Percentiles rank a stretch among this genome's conserved stretches.
These are phyloP conservation scores for Calendula officinalis DNA, from an alignment of 129 eudicot species.

Conservation along the genomic window DNA sequence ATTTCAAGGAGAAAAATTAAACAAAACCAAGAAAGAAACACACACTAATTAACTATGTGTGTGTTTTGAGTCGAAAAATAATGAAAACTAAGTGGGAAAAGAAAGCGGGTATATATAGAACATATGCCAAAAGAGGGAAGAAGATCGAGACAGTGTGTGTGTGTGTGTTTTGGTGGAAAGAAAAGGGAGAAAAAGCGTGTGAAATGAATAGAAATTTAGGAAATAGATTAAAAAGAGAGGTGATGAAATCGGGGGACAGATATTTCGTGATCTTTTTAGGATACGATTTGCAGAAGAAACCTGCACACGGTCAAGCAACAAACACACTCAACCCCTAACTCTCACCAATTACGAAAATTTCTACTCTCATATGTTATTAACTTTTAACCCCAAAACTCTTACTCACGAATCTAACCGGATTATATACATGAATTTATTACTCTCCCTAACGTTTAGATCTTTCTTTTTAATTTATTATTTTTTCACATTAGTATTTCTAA, in stretches of 20 bases:
- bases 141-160: conserved; percentile 1
- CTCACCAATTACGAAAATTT: no score
- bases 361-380: no score
- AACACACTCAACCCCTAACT: no score
- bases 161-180: conserved; percentile 17
- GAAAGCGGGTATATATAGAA: background rate
- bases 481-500: no score
- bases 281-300: conserved; percentile 37
- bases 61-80: background rate
- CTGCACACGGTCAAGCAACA: conserved; percentile 28
- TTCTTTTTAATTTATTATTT: no score
- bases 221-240: conserved; percentile 13
- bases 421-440: no score
- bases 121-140: conserved; percentile 16
- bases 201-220: conserved; percentile 6
- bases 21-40: conserved; percentile 7
- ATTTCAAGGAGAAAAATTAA: no score
- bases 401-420: no score
- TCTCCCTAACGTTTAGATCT: no score
- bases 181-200: conserved; percentile 3
- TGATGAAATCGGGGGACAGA: conserved; percentile 46
- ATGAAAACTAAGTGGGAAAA: background rate
- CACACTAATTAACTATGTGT: no score
- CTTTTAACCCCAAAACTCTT: no score
- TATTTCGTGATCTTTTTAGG: conserved; percentile 62